phyloP scores from a whole-genome alignment of 768 basidiomycete species.

The Gautieria morchelliformis region DNA sequence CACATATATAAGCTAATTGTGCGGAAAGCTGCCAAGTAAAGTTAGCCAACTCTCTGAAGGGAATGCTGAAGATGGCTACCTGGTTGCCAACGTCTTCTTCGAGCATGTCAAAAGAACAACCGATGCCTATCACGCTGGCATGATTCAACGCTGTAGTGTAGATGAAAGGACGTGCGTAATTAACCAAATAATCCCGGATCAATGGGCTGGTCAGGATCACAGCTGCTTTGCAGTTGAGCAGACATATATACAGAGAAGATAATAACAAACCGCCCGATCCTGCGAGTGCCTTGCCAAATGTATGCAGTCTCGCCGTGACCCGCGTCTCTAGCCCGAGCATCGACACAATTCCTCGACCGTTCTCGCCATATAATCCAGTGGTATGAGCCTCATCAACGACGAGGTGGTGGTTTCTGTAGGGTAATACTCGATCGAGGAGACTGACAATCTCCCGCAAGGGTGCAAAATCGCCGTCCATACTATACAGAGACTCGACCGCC shows the following conservation, averaged over 20 bases:
- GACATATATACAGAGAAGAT: neutral
- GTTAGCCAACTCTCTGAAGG: neutral
- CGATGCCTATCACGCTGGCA: constrained; percentile 64
- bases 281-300: constrained; percentile 88
- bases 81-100: constrained; percentile 52
- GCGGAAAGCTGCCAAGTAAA: constrained; percentile 20
- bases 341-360: constrained; percentile 67
- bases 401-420: constrained; percentile 55
- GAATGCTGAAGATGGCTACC: constrained; percentile 26
- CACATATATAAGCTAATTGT: constrained; percentile 36
- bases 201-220: constrained; percentile 64
- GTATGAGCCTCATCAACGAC: constrained; percentile 92
- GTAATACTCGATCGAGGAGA: constrained; percentile 50
- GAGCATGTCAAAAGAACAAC: constrained; percentile 74
- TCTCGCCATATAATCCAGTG: constrained; percentile 78
- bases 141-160: constrained; percentile 84
- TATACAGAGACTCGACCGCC: constrained; percentile 83
- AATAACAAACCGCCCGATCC: constrained; percentile 67
- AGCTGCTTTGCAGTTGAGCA: constrained; percentile 32
- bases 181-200: constrained; percentile 77
- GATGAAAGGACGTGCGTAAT: constrained; percentile 85
- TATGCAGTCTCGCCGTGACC: constrained; percentile 73
- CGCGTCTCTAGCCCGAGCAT: constrained; percentile 59
- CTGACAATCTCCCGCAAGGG: constrained; percentile 62
- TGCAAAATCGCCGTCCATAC: constrained; percentile 91